These are phyloP conservation scores for Carex scoparia DNA, from an alignment of 176 grass and related monocot species.

Conservation along the genomic window DNA sequence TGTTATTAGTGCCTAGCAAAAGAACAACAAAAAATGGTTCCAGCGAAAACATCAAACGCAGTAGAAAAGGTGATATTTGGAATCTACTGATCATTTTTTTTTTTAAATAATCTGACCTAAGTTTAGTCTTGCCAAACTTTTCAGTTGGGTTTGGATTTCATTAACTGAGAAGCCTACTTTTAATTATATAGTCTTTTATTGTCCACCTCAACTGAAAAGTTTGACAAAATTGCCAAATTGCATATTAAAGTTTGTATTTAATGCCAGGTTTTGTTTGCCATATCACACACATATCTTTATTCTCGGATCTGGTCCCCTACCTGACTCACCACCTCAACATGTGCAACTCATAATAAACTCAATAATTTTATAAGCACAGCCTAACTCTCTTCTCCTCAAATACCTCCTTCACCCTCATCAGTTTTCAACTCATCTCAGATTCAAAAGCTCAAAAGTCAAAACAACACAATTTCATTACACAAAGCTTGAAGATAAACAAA, in stretches of 20 bases:
- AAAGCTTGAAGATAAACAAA: neutral
- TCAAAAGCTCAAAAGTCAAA: neutral
- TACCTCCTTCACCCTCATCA: neutral
- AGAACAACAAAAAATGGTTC: neutral
- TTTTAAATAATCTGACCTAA: neutral
- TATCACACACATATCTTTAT: neutral
- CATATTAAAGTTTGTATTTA: neutral
- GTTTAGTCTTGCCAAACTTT: neutral
- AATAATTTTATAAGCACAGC: neutral
- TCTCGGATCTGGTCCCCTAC: constrained; percentile 40
- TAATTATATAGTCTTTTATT: neutral
- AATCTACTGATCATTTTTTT: neutral
- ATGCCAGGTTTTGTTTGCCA: neutral
- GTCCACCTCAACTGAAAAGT: neutral
- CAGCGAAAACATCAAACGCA: neutral
- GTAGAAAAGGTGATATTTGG: neutral
- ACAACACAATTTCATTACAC: neutral
- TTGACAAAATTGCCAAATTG: no score
- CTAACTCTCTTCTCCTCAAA: constrained; percentile 5
- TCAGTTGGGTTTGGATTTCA: neutral
- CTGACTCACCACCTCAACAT: neutral
- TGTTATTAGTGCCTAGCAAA: neutral
- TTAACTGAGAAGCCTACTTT: neutral
- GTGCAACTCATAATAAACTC: neutral
- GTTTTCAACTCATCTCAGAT: neutral